Evolutionary conservation across 768 basidiomycete genomes (phyloP), one percentile per base, ranked within the genome.

Genomic region (Mycena floridula): DNA sequence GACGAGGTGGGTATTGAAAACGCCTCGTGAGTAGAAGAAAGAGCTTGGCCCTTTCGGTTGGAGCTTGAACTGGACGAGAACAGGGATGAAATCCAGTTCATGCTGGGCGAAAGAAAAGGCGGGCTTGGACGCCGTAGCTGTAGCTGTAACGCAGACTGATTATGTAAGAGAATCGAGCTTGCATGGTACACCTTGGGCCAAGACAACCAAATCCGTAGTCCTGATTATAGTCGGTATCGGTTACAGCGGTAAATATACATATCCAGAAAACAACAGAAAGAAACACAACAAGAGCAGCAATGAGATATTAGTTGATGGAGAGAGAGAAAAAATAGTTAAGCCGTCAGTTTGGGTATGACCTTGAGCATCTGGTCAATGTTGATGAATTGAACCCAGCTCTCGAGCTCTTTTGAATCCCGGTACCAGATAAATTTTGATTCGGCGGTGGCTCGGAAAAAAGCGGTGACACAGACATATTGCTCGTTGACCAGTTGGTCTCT

Each of bases 361-460:
- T 84, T 84, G 59, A 87, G 69, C 69, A 89, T 77, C 62, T 88
- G 82, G 64, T 89, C 85, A 45, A 89, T 80, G 48, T 81, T 85
- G 54, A 89, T 80, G 53, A 89, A 90, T 63, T 89, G 86, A 12
- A 89, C 84, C 85, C 87, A 89, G 25, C 73, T 76, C 56, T 84
- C 83, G 48, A 89, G 59, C 37, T 86, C 79, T 53, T 81, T 78
- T 32, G 69, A 60, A 22, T 76, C 77, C 37, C 81, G 76, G 46
- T 87, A 76, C 77, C 81, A 89, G 13, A 89, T 72, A 52, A 88
- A 89, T 47, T 69, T 79, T 44, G 76, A 77, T 47, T 82, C 77
- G 25, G 68, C 64, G 5, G 73, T 75, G 8, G 83, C 83, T 23
- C 87, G 70, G 66, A 82, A 89, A 61, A 86, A 88, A 2, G 86